phyloP scores from a whole-genome alignment of 495 filamentous ascomycete species.

The Trichoderma asperelloides region DNA sequence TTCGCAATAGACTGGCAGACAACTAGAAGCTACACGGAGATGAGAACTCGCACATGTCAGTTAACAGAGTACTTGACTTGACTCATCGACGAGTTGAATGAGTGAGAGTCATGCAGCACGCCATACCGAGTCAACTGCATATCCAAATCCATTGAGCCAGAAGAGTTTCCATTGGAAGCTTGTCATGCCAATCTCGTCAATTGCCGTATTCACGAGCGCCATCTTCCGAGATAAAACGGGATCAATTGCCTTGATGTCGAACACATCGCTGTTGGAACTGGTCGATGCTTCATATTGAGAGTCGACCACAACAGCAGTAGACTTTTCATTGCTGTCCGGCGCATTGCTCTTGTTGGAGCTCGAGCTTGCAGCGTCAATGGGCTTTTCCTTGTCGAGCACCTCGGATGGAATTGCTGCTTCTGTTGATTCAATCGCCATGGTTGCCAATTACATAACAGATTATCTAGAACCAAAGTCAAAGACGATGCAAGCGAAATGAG shows the following conservation, averaged over 20 bases:
- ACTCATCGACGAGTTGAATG: background rate
- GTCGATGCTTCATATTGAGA: slow-evolving; percentile 10
- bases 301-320: slow-evolving; percentile 9
- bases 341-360: background rate
- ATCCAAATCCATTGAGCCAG: slow-evolving; percentile 36
- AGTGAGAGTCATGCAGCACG: background rate
- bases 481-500: background rate
- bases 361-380: background rate
- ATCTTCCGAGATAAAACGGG: slow-evolving; percentile 22
- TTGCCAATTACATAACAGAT: background rate
- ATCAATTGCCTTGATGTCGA: slow-evolving; percentile 15
- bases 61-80: background rate
- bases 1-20: slow-evolving; percentile 29
- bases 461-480: background rate
- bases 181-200: slow-evolving; percentile 54
- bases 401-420: background rate
- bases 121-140: slow-evolving; percentile 27
- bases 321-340: slow-evolving; percentile 4
- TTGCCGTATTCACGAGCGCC: slow-evolving; percentile 22
- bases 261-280: slow-evolving; percentile 9
- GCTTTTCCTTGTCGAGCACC: background rate
- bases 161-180: slow-evolving; percentile 63
- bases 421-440: background rate
- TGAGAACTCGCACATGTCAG: background rate
- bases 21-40: slow-evolving; percentile 24